Base-by-base conservation (phyloP, 352 stramenopile species). In the Phytopythium litorale region DNA sequence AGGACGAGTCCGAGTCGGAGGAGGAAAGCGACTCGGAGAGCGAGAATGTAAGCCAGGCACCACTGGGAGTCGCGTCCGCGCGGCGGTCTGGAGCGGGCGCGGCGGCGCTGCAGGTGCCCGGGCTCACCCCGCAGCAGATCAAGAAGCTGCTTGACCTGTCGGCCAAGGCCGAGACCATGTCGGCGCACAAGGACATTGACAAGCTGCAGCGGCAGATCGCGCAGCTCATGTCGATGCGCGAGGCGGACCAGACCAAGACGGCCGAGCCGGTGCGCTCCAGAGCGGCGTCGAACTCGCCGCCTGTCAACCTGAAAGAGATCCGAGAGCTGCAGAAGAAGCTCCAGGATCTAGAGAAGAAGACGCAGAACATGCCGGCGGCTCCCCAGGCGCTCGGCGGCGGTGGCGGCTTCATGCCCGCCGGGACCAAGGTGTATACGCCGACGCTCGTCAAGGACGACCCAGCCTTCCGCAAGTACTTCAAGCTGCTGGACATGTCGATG, bases 401-500 rank as follows among this genome's bases (percentile, higher is more conserved):
- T 13, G 55, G 54, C 49, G 37, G 25, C 23, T 53, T 67, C 40
- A 63, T 64, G 48, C 53, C 62, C 3, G 38, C 71, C 15, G 37
- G 59, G 9, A 62, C 48, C 9, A 75, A 43, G 32, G 58, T 87
- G 0, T 91, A 93, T 58, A 81, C 71, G 19, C 72, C 83, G 13
- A 58, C 91, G 32, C 56, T 91, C 3, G 80, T 93, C 19, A 87
- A 83, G 51, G 78, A 92, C 48, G 84, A 94, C 62, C 78, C 83
- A 9, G 74, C 60, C 18, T 88, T 91, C 42, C 68, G 70, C 13
- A 92, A 88, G 40, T 96, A 94, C 63, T 96, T 96, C 66, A 92
- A 92, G 63, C 63, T 96, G 7, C 88, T 92, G 57, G 68, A 76
- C 32, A 84, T 94, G 74, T 69, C 74, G 28, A 96, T 96, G 83